Conservation (phyloP, 1,284 basidiomycete genomes). For the Ganoderma resinaceum region DNA sequence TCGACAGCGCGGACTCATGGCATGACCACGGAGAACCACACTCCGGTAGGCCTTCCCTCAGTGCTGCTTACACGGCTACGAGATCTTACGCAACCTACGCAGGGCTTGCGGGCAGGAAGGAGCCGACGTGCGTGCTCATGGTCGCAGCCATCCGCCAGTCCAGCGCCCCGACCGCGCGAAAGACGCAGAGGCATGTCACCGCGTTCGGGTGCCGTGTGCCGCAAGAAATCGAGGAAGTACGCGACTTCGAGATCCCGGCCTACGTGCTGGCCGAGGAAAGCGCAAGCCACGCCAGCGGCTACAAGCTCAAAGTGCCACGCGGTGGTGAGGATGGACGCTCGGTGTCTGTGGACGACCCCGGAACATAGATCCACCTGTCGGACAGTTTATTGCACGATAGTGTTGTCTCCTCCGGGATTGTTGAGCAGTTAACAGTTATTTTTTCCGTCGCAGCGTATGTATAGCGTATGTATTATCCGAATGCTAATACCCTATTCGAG, state of each 20-base stretch:
- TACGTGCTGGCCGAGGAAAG: constrained; percentile 43
- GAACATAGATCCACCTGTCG: background rate
- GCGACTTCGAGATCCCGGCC: constrained; percentile 55
- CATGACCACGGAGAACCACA: constrained; percentile 16
- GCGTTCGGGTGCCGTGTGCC: constrained; percentile 66
- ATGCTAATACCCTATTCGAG: constrained; percentile 8
- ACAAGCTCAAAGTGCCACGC: constrained; percentile 19
- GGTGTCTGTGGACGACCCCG: constrained; percentile 1
- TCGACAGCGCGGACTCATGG: constrained; percentile 7
- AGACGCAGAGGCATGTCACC: constrained; percentile 57
- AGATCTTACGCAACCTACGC: constrained; percentile 27
- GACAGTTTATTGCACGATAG: constrained; percentile 13
- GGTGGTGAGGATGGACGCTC: background rate
- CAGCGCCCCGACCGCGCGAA: constrained; percentile 51
- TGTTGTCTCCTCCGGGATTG: background rate
- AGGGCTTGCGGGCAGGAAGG: constrained; percentile 30
- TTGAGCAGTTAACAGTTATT: constrained; percentile 1
- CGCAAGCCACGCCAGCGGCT: constrained; percentile 14
- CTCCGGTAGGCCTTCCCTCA: constrained; percentile 19
- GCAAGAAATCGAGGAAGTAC: constrained; percentile 49
- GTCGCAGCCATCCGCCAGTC: constrained; percentile 58
- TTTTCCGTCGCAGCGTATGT: constrained; percentile 23
- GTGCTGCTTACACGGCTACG: constrained; percentile 11
- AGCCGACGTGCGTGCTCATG: constrained; percentile 48
- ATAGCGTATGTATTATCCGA: constrained; percentile 28